Evolutionary conservation across 345 rosid species (phyloP).

Genomic region (Gossypium rotundifolium): DNA sequence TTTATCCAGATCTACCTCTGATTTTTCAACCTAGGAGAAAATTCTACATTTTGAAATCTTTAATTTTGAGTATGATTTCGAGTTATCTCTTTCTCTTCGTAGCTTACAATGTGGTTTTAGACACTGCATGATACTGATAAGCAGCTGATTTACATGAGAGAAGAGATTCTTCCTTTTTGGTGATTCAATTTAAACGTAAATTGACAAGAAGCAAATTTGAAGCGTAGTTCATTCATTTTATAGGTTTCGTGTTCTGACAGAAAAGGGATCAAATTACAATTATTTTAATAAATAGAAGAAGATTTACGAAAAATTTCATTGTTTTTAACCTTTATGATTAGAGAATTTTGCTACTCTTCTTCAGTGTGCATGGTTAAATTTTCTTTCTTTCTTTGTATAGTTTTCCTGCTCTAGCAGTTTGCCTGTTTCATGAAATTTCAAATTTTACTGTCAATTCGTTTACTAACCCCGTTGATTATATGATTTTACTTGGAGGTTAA

Average conservation of each 20-base stretch:
- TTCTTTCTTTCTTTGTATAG: not conserved
- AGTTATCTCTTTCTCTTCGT: not conserved
- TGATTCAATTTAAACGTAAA: not conserved
- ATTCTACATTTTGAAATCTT: not conserved
- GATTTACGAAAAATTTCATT: not conserved
- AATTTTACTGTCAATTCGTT: too few relatives aligned
- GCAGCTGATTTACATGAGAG: not conserved
- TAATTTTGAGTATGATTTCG: not conserved
- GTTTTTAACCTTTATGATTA: not conserved
- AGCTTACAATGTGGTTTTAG: not conserved
- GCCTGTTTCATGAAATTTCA: not conserved
- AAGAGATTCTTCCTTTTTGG: not conserved
- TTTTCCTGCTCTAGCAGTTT: not conserved
- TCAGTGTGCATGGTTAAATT: not conserved
- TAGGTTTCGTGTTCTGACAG: not conserved
- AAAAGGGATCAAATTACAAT: not conserved
- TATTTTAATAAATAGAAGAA: not conserved
- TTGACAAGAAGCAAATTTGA: not conserved
- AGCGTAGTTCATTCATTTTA: not conserved
- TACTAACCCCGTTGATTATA: too few relatives aligned
- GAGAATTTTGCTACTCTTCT: not conserved
- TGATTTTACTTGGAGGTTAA: too few relatives aligned
- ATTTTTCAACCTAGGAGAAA: not conserved
- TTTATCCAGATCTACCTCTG: constrained; percentile 12
- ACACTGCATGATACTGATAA: not conserved